Percentiles rank a stretch among this genome's conserved stretches.
phyloP scores from a whole-genome alignment of 2,329 filamentous ascomycete species.

The Incumbomyces lentus region DNA sequence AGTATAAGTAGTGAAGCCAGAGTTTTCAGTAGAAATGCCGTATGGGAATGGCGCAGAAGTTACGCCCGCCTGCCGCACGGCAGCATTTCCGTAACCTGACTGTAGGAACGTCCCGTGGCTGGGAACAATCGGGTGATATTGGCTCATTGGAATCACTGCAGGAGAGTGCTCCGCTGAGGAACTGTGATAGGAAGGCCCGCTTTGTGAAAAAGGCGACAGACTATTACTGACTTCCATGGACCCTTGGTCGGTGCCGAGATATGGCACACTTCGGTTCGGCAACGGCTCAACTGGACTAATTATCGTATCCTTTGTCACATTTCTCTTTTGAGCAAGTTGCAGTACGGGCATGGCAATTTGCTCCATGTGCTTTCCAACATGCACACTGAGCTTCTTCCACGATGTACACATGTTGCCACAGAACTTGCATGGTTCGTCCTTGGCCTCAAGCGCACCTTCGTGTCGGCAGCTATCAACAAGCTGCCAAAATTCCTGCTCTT shows the following conservation, averaged over 20 bases:
- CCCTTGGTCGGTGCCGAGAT: slow-evolving; percentile 3
- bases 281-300: slow-evolving; percentile 57
- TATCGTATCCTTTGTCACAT: slow-evolving; percentile 44
- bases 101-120: background rate
- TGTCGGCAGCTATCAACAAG: slow-evolving; percentile 68
- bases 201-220: slow-evolving; percentile 20
- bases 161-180: slow-evolving; percentile 20
- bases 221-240: slow-evolving; percentile 18
- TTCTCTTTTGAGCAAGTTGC: slow-evolving; percentile 34
- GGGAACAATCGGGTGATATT: background rate
- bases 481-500: slow-evolving; percentile 58
- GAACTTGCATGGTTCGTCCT: slow-evolving; percentile 75
- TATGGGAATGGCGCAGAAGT: background rate
- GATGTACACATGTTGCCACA: slow-evolving; percentile 69
- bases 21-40: background rate
- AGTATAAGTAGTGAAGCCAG: background rate
- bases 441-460: slow-evolving; percentile 55
- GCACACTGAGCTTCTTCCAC: slow-evolving; percentile 92
- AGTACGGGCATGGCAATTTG: slow-evolving; percentile 76
- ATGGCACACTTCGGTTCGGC: slow-evolving; percentile 28
- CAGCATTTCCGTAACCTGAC: background rate
- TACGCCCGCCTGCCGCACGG: background rate
- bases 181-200: slow-evolving; percentile 20
- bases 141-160: slow-evolving; percentile 3
- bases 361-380: slow-evolving; percentile 90